A percentile compares a stretch with the other conserved stretches of the same genome.
Conservation (phyloP, 768 basidiomycete species). For the Mycena venus region DNA sequence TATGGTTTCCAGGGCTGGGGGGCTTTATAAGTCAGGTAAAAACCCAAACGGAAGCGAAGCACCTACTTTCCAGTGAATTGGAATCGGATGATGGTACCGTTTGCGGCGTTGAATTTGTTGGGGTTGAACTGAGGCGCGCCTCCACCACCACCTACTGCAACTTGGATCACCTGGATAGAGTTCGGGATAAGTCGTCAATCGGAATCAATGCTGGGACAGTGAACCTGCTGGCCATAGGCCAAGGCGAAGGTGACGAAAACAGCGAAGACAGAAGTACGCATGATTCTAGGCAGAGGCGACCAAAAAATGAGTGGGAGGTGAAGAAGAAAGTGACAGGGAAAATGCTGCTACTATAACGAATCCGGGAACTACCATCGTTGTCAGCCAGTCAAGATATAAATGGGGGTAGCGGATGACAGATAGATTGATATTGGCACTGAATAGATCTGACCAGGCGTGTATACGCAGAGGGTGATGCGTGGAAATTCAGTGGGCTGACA, state of each 20-base stretch:
- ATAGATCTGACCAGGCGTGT: too few species aligned
- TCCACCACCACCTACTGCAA: background rate
- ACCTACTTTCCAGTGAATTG: conserved; percentile 6
- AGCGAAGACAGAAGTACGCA: background rate
- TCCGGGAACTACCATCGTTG: background rate
- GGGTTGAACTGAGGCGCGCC: background rate
- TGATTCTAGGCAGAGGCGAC: background rate
- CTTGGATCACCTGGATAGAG: background rate
- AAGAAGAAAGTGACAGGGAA: background rate
- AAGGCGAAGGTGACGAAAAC: background rate
- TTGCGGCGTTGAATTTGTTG: background rate
- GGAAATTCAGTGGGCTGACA: too few species aligned
- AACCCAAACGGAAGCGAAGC: too few species aligned
- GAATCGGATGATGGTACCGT: background rate
- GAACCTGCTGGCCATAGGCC: background rate
- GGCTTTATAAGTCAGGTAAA: background rate
- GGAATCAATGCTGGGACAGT: background rate
- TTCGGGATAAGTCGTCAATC: background rate
- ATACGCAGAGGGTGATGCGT: too few species aligned
- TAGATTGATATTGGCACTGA: too few species aligned
- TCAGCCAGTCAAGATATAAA: background rate
- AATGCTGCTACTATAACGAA: background rate
- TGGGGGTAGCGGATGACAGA: too few species aligned
- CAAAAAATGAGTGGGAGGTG: background rate
- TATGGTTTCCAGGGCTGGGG: conserved; percentile 17